These are phyloP conservation scores for Pseudogymnoascus sp. DNA, from an alignment of 2,329 filamentous ascomycete genomes.

Conservation along the genomic window DNA sequence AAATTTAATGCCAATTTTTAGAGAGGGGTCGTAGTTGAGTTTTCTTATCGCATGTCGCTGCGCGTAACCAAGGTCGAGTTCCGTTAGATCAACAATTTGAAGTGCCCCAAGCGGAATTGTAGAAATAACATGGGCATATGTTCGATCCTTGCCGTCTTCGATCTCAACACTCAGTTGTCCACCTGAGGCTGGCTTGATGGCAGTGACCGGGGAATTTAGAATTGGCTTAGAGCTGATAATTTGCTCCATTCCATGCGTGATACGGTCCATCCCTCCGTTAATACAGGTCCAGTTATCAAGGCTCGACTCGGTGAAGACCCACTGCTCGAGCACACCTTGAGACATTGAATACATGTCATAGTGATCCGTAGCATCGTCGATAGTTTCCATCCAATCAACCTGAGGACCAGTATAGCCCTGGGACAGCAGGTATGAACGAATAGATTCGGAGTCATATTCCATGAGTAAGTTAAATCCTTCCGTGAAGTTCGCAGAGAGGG, in stretches of 20 bases:
- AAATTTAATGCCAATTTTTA: slow-evolving; percentile 30
- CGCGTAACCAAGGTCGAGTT: slow-evolving; percentile 14
- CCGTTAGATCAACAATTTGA: slow-evolving; percentile 16
- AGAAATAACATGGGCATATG: slow-evolving; percentile 17
- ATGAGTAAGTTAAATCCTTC: neutral
- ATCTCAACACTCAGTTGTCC: slow-evolving; percentile 4
- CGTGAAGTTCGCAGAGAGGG: neutral
- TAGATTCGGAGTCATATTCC: slow-evolving; percentile 16
- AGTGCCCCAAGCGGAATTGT: slow-evolving; percentile 18
- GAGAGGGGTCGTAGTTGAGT: slow-evolving; percentile 25
- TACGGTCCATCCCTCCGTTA: slow-evolving; percentile 26
- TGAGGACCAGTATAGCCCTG: neutral
- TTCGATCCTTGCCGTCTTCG: slow-evolving; percentile 10
- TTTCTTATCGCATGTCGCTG: slow-evolving; percentile 26
- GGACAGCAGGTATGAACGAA: slow-evolving; percentile 9
- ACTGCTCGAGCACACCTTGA: slow-evolving; percentile 30
- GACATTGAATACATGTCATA: slow-evolving; percentile 31
- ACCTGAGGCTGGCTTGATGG: slow-evolving; percentile 14
- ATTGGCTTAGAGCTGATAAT: slow-evolving; percentile 10
- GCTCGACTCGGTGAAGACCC: slow-evolving; percentile 25
- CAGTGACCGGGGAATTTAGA: neutral
- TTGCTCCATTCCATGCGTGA: slow-evolving; percentile 27
- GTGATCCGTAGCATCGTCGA: slow-evolving; percentile 23
- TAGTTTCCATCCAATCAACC: slow-evolving; percentile 20
- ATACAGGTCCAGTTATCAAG: slow-evolving; percentile 26